A percentile compares a stretch with the other conserved stretches of the same genome.
These are phyloP conservation scores for Populus hybrid DNA, from an alignment of 441 rosid species.

Conservation along the genomic window DNA sequence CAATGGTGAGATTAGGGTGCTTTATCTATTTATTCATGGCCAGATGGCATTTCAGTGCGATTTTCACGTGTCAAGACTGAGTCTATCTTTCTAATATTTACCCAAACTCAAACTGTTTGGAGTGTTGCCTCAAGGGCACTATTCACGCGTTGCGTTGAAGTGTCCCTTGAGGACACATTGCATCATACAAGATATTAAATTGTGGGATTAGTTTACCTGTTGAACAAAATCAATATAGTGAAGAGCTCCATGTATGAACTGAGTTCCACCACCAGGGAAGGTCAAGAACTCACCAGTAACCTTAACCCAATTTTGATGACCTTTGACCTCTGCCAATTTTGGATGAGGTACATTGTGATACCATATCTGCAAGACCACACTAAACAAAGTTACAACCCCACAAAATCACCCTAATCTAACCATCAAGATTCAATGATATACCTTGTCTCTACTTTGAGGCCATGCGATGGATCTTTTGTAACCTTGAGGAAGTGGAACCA, in stretches of 20 bases:
- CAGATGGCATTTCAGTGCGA: background rate
- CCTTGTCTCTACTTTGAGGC: constrained; percentile 93
- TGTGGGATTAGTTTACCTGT: constrained; percentile 31
- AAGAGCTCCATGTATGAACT: constrained; percentile 90
- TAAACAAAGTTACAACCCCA: background rate
- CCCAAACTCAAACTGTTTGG: background rate
- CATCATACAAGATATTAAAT: background rate
- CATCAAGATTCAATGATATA: constrained; percentile 5
- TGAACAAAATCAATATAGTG: constrained; percentile 82
- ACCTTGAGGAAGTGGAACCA: constrained; percentile 61
- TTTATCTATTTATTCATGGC: background rate
- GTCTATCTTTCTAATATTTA: background rate
- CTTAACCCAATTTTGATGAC: constrained; percentile 95
- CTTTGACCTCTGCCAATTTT: constrained; percentile 72
- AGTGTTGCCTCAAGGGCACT: no score
- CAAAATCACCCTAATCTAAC: background rate
- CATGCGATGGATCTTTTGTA: constrained; percentile 65
- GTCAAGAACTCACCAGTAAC: constrained; percentile 88
- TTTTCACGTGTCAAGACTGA: background rate
- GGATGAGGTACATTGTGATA: constrained; percentile 87
- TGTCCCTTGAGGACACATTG: background rate
- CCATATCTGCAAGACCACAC: constrained; percentile 64
- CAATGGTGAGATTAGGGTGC: background rate
- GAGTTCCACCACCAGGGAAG: constrained; percentile 97
- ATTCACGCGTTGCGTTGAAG: background rate